These are phyloP conservation scores for Penicillium sp. DNA, from an alignment of 2,329 filamentous ascomycete species.

Conservation along the genomic window DNA sequence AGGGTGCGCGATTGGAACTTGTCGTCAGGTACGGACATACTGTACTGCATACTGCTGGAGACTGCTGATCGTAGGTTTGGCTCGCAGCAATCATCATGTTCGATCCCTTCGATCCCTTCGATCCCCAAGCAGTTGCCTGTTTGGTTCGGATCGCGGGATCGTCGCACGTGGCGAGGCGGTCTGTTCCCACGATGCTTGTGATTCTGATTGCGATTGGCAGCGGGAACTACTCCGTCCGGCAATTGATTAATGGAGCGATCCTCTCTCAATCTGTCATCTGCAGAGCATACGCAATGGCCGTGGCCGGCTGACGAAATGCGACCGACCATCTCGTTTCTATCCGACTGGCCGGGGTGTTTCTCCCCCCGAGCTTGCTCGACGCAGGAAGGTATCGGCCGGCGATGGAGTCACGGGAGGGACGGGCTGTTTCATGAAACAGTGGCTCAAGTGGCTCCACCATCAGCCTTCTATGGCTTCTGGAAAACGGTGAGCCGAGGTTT, in stretches of 20 bases:
- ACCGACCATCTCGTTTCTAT: background rate
- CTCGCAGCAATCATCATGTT: too few species aligned
- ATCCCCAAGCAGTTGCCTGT: slow-evolving; percentile 8
- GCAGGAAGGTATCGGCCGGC: slow-evolving; percentile 10
- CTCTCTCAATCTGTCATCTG: background rate
- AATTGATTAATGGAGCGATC: background rate
- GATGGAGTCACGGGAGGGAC: slow-evolving; percentile 12
- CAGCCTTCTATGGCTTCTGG: slow-evolving; percentile 23
- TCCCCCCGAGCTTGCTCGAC: background rate
- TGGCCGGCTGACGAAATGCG: too few species aligned
- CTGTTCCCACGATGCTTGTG: background rate
- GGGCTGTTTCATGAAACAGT: too few species aligned
- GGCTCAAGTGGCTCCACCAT: slow-evolving; percentile 19
- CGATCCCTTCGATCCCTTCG: background rate
- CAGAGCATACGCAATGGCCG: background rate
- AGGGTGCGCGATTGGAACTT: slow-evolving; percentile 6
- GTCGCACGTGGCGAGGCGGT: slow-evolving; percentile 18
- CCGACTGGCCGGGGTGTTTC: background rate
- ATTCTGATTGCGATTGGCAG: slow-evolving; percentile 4
- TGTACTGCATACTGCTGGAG: too few species aligned
- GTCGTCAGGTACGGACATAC: too few species aligned
- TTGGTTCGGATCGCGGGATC: slow-evolving; percentile 8
- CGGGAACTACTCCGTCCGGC: background rate
- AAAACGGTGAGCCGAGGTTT: slow-evolving; percentile 21
- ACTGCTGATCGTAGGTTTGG: too few species aligned